These are phyloP conservation scores for Colletotrichum truncatum DNA, from an alignment of 2,329 filamentous ascomycete species.

Conservation along the genomic window DNA sequence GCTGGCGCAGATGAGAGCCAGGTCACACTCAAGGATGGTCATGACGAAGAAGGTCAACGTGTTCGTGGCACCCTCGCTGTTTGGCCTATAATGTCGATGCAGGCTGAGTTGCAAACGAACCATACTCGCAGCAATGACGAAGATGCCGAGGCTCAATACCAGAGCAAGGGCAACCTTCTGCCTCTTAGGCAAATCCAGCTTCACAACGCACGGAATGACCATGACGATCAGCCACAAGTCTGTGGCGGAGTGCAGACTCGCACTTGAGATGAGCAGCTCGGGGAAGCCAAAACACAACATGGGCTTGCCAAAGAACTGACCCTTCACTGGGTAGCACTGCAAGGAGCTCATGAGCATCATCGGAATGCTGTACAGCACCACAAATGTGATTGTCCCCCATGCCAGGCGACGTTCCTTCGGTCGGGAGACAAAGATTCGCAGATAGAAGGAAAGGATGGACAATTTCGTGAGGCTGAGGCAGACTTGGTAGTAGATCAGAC, in stretches of 20 bases:
- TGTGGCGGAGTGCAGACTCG: conserved; percentile 55
- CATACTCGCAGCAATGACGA: conserved; percentile 47
- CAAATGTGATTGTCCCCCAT: conserved; percentile 43
- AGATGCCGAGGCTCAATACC: conserved; percentile 55
- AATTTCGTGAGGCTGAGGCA: conserved; percentile 49
- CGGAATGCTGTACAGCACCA: conserved; percentile 44
- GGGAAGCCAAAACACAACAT: conserved; percentile 50
- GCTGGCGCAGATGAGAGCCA: conserved; percentile 45
- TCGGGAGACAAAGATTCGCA: conserved; percentile 46
- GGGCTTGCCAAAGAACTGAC: conserved; percentile 44
- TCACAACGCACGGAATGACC: conserved; percentile 49
- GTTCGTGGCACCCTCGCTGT: conserved; percentile 32
- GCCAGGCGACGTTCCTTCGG: conserved; percentile 43
- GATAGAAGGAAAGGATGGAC: conserved; percentile 48
- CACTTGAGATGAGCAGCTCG: conserved; percentile 52
- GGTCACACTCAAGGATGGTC: conserved; percentile 46
- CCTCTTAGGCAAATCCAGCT: conserved; percentile 48
- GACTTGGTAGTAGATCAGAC: conserved; percentile 48
- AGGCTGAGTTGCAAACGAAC: conserved; percentile 42
- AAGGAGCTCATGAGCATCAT: conserved; percentile 50
- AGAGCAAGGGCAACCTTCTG: conserved; percentile 53
- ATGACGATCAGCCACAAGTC: conserved; percentile 55
- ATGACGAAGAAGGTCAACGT: conserved; percentile 45
- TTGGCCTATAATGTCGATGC: conserved; percentile 35
- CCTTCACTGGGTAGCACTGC: conserved; percentile 51